A percentile compares a stretch with the other conserved stretches of the same genome.
These are phyloP conservation scores for Gossypium schwendimanii DNA, from an alignment of 441 rosid species.

Conservation along the genomic window DNA sequence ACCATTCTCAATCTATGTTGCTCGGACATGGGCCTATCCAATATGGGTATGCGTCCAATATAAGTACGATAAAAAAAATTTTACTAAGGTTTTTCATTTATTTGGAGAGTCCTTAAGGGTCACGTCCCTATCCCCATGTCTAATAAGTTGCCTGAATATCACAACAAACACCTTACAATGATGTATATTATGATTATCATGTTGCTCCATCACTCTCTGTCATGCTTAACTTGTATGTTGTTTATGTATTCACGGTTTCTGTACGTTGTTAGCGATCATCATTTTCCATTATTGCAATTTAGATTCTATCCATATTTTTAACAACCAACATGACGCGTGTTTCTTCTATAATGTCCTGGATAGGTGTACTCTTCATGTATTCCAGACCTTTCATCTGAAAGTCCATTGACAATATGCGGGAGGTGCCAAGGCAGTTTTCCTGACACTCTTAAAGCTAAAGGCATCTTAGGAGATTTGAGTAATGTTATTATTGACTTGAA, in stretches of 20 bases:
- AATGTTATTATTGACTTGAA: constrained; percentile 51
- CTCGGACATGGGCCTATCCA: not conserved
- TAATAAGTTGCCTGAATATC: not conserved
- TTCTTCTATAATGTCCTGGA: not conserved
- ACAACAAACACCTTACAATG: not conserved
- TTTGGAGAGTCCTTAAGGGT: too few relatives aligned
- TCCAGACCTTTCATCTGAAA: constrained; percentile 70
- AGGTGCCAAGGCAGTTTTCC: constrained; percentile 75
- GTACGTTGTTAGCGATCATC: not conserved
- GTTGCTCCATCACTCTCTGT: not conserved
- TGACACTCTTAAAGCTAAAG: constrained; percentile 47
- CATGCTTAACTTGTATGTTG: not conserved
- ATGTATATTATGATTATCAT: not conserved
- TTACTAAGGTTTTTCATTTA: too few relatives aligned
- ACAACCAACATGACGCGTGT: not conserved
- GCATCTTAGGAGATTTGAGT: constrained; percentile 62
- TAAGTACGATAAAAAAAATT: not conserved
- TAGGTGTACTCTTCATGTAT: constrained; percentile 58
- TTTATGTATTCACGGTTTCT: constrained; percentile 1
- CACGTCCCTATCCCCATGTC: not conserved
- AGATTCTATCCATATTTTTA: not conserved
- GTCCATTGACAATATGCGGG: constrained; percentile 58
- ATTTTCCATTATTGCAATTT: not conserved
- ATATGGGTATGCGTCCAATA: not conserved
- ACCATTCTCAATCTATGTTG: not conserved